These are phyloP conservation scores for Acer negundo DNA, from an alignment of 345 rosid species.

Conservation along the genomic window DNA sequence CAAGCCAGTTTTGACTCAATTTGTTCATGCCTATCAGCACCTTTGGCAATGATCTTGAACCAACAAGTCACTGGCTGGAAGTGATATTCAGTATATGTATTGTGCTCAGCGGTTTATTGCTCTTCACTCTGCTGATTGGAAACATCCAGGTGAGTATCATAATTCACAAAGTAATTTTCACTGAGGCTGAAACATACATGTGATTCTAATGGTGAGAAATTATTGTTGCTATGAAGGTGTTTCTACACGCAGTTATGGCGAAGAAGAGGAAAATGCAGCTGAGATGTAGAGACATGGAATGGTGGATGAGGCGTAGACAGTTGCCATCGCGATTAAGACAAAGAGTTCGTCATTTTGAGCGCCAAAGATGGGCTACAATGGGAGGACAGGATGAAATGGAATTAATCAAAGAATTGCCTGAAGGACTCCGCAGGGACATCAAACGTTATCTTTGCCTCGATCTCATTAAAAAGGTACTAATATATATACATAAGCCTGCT, in stretches of 20 bases:
- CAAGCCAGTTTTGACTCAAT: background rate
- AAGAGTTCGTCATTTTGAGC: slow-evolving; percentile 53
- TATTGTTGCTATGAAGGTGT: slow-evolving; percentile 38
- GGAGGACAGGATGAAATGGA: slow-evolving; percentile 61
- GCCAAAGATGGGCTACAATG: slow-evolving; percentile 44
- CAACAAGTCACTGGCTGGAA: slow-evolving; percentile 58
- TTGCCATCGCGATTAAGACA: slow-evolving; percentile 48
- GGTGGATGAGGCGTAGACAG: slow-evolving; percentile 74
- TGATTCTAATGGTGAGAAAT: background rate
- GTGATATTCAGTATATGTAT: slow-evolving; percentile 59
- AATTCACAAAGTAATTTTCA: background rate
- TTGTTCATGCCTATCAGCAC: slow-evolving; percentile 35
- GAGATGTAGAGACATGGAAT: slow-evolving; percentile 47
- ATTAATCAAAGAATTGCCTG: slow-evolving; percentile 55
- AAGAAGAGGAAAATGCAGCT: slow-evolving; percentile 56
- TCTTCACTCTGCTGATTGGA: slow-evolving; percentile 63
- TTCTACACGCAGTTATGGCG: slow-evolving; percentile 56
- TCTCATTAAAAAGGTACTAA: slow-evolving; percentile 53
- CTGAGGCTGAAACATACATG: background rate
- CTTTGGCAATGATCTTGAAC: slow-evolving; percentile 61
- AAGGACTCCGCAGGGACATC: slow-evolving; percentile 64
- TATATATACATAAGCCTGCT: background rate
- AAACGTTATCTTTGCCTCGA: slow-evolving; percentile 60
- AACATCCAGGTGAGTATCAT: slow-evolving; percentile 54
- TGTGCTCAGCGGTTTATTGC: slow-evolving; percentile 50